Evolutionary conservation across 2,329 filamentous ascomycete species (phyloP).

Genomic region (Fusarium nanum): DNA sequence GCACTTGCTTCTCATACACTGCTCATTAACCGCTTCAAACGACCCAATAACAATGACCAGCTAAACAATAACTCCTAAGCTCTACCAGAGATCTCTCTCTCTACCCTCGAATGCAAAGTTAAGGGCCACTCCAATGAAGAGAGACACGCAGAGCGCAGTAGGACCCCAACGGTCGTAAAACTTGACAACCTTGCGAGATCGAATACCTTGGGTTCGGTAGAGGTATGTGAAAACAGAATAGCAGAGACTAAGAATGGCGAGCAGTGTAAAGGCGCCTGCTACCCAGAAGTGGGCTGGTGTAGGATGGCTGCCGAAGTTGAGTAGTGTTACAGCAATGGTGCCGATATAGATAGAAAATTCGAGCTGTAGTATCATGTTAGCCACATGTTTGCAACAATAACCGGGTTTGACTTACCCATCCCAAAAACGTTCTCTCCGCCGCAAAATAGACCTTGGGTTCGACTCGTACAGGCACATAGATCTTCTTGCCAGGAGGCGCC

Average conservation of each 20-base stretch:
- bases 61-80: background rate
- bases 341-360: constrained; percentile 97
- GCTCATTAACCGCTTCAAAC: constrained; percentile 20
- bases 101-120: constrained; percentile 86
- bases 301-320: constrained; percentile 79
- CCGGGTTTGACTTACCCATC: constrained; percentile 74
- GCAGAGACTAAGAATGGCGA: constrained; percentile 80
- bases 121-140: constrained; percentile 79
- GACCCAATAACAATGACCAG: constrained; percentile 6
- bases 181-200: constrained; percentile 82
- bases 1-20: background rate
- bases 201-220: constrained; percentile 88
- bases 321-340: constrained; percentile 83
- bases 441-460: constrained; percentile 99
- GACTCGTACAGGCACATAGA: constrained; percentile 94
- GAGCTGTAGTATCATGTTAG: constrained; percentile 64
- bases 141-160: constrained; percentile 75
- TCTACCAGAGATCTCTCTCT: constrained; percentile 66
- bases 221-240: constrained; percentile 89
- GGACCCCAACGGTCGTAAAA: constrained; percentile 95
- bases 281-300: constrained; percentile 72
- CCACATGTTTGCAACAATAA: background rate
- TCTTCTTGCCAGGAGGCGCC: constrained; percentile 86
- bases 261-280: constrained; percentile 81
- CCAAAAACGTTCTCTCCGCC: constrained; percentile 93